A percentile compares a stretch with the other conserved stretches of the same genome.
These are phyloP conservation scores for Ilyonectria destructans DNA, from an alignment of 2,329 filamentous ascomycete species.

Conservation along the genomic window DNA sequence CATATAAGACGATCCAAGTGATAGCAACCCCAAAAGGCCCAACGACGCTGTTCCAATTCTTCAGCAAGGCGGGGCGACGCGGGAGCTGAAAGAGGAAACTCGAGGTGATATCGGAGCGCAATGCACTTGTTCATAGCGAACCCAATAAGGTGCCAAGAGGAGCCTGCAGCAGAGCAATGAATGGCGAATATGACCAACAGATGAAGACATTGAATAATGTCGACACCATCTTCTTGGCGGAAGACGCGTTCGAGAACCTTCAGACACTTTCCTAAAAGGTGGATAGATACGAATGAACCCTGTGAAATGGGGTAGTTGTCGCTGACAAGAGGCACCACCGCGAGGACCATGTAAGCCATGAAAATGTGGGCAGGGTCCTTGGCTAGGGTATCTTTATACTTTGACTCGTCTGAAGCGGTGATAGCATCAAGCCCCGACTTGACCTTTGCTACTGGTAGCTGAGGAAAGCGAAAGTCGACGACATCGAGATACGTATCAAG, in stretches of 20 bases:
- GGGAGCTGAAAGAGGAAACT: not conserved
- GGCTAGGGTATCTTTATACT: conserved; percentile 10
- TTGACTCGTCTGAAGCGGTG: conserved; percentile 15
- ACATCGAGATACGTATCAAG: conserved; percentile 32
- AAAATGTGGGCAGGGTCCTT: conserved; percentile 30
- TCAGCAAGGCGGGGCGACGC: not conserved
- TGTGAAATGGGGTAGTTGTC: conserved; percentile 33
- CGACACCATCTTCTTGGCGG: conserved; percentile 33
- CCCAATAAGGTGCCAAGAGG: conserved; percentile 34
- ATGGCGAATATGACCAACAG: conserved; percentile 32
- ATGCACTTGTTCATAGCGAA: conserved; percentile 32
- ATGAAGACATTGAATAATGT: conserved; percentile 36
- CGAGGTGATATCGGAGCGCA: not conserved
- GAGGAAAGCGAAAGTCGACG: conserved; percentile 34
- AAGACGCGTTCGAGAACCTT: conserved; percentile 32
- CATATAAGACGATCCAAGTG: not conserved
- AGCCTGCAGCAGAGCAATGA: conserved; percentile 35
- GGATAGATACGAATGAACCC: conserved; percentile 31
- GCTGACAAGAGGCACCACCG: conserved; percentile 33
- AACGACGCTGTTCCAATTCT: not conserved
- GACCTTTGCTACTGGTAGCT: conserved; percentile 29
- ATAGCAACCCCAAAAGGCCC: conserved; percentile 6
- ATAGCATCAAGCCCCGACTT: conserved; percentile 30
- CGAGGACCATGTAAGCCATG: conserved; percentile 35
- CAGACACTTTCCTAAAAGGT: conserved; percentile 33